Evolutionary conservation across 768 basidiomycete genomes (phyloP), one percentile per base, ranked within the genome.

Genomic region (Dacryopinax primogenitus): DNA sequence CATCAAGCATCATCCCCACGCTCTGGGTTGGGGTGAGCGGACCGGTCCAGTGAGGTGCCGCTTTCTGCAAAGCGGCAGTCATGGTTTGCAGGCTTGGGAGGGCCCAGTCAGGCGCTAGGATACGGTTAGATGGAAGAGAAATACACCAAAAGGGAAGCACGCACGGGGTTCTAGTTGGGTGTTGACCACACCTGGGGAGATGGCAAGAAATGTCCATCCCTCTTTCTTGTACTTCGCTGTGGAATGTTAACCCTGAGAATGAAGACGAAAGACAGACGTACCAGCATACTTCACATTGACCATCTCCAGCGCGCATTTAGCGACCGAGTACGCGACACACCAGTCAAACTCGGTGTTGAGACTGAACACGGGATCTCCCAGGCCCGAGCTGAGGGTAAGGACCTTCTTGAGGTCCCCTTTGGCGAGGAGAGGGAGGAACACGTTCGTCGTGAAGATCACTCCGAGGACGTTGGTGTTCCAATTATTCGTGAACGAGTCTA

Each of bases 301-400:
- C 71, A 77, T 72, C 65, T 78, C 76, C 9, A 76, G 36, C 1
- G 75, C 78, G 3, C 74, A 73, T 70, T 80, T 78, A 63, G 77
- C 72, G 30, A 76, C 70, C 32, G 69, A 64, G 69, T 80, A 80
- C 9, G 74, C 66, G 3, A 67, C 64, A 18, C 33, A 15, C 13
- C 15, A 45, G 16, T 30, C 21, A 34, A 68, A 64, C 12, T 65
- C 71, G n/a, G 66, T 12, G 3, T 13, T 9, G 21, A 74, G 44
- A 1, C 69, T 71, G 21, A 74, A 33, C 1, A 74, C 75, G 1
- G 65, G 45, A 67, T 75, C 76, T 15, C 67, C 76, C 16, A 74
- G 33, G 36, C 73, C 76, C 26, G 69, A 71, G 65, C 68, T 70
- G 65, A 79, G 64, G 0, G 73, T 69, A 67, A 78, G 67, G 45